Evolutionary conservation across 352 stramenopile species (phyloP).

Genomic region (Phytophthora podocarpi): DNA sequence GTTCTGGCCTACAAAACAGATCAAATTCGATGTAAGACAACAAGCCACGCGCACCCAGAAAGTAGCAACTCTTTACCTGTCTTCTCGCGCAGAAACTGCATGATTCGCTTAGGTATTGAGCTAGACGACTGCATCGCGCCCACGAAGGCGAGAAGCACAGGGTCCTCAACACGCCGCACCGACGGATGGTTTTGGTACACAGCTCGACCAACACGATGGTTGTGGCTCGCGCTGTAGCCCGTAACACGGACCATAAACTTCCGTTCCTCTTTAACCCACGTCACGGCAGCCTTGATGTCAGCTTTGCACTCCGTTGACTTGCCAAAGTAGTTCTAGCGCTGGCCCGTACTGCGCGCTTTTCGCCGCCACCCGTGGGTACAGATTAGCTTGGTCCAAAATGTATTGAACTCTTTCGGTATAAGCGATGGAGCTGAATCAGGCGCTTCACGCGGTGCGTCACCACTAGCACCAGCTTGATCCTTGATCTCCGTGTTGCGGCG

Average conservation of each 20-base stretch:
- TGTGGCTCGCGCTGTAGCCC: neutral
- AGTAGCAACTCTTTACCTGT: slow-evolving; percentile 3
- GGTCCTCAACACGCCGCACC: neutral
- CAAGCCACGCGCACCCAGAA: no score
- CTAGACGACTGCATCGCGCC: neutral
- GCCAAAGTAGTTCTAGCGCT: slow-evolving; percentile 1
- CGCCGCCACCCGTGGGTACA: slow-evolving; percentile 9
- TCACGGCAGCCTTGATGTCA: no score
- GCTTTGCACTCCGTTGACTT: slow-evolving; percentile 11
- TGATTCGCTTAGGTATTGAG: slow-evolving; percentile 4
- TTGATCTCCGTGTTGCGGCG: slow-evolving; percentile 9
- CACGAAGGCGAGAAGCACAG: neutral
- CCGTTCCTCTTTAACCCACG: neutral
- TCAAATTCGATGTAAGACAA: neutral
- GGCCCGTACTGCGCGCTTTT: slow-evolving; percentile 1
- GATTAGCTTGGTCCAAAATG: neutral
- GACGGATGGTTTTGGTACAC: slow-evolving; percentile 3
- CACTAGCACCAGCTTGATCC: neutral
- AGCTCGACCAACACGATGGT: neutral
- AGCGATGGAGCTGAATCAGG: neutral
- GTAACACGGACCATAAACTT: slow-evolving; percentile 13
- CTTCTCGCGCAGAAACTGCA: neutral
- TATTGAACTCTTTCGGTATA: slow-evolving; percentile 6
- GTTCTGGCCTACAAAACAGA: neutral
- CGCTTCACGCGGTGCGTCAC: no score